Base-by-base conservation (phyloP, 352 stramenopile genomes). In the Phytophthora nicotianae region DNA sequence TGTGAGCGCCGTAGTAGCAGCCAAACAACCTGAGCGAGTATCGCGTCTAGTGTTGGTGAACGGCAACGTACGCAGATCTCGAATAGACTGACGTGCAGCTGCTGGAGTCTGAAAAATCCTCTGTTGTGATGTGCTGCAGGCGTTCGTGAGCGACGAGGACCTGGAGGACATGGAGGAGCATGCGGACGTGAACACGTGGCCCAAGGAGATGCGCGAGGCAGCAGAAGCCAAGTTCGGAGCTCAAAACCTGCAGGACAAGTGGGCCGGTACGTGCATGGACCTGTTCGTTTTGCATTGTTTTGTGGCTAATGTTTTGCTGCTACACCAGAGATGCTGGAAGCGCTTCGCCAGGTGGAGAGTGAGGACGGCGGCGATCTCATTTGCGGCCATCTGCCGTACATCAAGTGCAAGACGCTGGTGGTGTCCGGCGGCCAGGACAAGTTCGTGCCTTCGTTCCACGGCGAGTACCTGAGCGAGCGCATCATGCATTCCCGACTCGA, bases 331-430 rank as follows among this genome's bases (percentile, higher is more conserved):
- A 90, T 89, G 80, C 33, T 90, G 38, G 53, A 68, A 26, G 78
- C 75, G 50, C 64, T 92, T 29, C 62, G 66, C 20, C 50, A 47
- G 38, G 64, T 89, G 21, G 82, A 86, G 65, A 65, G 84, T 43
- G 70, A 87, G 27, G 70, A 84, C 13, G 63, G 67, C 19, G 81
- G 86, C 4, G 81, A 95, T 26, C 54, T 95, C 37, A 92, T 89
- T 74, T 92, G 83, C 41, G 79, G 73, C 29, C 73, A 70, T 9
- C 40, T 93, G 47, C 82, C 86, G 16, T 74, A 76, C 35, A 82
- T 95, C 53, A 83, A 86, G 29, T 95, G 86, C 79, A 95, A 95
- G 72, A 95, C 86, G 53, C 77, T 95, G 19, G 83, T 93, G 45
- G 72, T 95, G 17, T 60, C 77, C 3, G 82, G 83, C 17, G 81